phyloP scores from a whole-genome alignment of 78 protist species.

The Monosiga brevicollis region DNA sequence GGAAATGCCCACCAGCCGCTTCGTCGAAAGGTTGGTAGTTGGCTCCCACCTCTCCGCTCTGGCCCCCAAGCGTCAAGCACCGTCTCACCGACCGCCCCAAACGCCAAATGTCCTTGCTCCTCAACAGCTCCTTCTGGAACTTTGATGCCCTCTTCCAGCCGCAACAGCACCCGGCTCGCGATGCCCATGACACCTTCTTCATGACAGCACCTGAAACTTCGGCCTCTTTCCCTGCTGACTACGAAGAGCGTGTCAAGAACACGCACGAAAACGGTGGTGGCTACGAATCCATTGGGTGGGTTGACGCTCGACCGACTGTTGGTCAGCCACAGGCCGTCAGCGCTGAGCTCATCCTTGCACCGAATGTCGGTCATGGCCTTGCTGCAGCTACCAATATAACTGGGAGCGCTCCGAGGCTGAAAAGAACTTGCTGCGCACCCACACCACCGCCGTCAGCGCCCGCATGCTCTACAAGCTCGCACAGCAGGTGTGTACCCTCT shows the following conservation, averaged over 20 bases:
- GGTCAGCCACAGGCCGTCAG: no score
- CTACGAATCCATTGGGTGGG: conserved; percentile 67
- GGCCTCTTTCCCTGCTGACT: conserved; percentile 60
- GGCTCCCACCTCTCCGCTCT: no score
- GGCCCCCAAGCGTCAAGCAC: no score
- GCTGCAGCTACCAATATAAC: conserved; percentile 61
- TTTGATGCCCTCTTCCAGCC: conserved; percentile 99
- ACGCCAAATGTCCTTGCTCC: no score
- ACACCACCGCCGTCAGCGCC: conserved; percentile 98
- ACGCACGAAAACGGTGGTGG: conserved; percentile 85
- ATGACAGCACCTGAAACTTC: conserved; percentile 41
- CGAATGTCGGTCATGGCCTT: no score
- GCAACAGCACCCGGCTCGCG: conserved; percentile 99
- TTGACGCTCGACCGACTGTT: background rate
- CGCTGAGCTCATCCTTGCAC: no score
- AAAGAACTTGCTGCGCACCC: conserved; percentile 94
- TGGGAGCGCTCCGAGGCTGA: conserved; percentile 87
- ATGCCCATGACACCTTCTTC: conserved; percentile 99
- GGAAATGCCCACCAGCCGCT: conserved; percentile 92
- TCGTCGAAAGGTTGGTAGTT: conserved; percentile 63
- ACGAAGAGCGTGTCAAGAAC: conserved; percentile 69
- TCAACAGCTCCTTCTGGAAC: conserved; percentile 97
- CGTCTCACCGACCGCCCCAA: no score
- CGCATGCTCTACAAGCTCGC: conserved; percentile 83
- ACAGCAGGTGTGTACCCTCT: conserved; percentile 4